Percentiles rank a stretch among this genome's conserved stretches.
These are phyloP conservation scores for Amanita inopinata DNA, from an alignment of 768 basidiomycete species.

Conservation along the genomic window DNA sequence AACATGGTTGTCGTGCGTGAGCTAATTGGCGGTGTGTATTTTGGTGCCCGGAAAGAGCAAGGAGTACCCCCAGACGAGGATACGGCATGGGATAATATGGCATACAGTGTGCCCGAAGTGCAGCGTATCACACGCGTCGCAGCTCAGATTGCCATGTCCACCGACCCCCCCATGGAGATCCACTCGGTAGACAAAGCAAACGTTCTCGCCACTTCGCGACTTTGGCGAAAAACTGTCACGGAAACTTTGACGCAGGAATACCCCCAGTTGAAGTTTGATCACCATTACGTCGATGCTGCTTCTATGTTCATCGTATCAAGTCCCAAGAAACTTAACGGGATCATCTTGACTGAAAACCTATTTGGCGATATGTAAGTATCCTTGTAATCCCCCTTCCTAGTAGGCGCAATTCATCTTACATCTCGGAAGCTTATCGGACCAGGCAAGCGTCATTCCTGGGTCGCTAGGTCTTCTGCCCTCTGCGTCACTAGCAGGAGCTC, in stretches of 20 bases:
- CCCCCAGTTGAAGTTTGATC: conserved; percentile 79
- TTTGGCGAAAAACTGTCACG: conserved; percentile 91
- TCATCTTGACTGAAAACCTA: conserved; percentile 90
- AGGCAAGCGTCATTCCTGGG: conserved; percentile 94
- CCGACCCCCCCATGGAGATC: conserved; percentile 78
- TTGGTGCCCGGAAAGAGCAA: conserved; percentile 87
- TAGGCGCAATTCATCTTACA: conserved; percentile 6
- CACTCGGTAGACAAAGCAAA: conserved; percentile 99
- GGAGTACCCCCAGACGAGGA: conserved; percentile 54
- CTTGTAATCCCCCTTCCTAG: conserved; percentile 1
- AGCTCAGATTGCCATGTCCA: conserved; percentile 78
- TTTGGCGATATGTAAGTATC: conserved; percentile 97
- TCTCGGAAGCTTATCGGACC: conserved; percentile 76
- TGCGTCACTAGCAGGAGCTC: conserved; percentile 90
- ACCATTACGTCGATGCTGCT: conserved; percentile 91
- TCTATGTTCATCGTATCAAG: conserved; percentile 91
- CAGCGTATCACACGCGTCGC: conserved; percentile 94
- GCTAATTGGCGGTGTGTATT: conserved; percentile 94
- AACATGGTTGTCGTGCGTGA: conserved; percentile 94
- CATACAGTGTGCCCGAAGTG: conserved; percentile 87
- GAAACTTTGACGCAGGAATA: conserved; percentile 80
- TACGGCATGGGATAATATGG: conserved; percentile 85
- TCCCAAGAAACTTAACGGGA: conserved; percentile 89
- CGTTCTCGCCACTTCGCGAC: conserved; percentile 86
- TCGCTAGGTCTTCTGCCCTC: conserved; percentile 95